These are phyloP conservation scores for Cytospora schulzeri DNA, from an alignment of 2,329 filamentous ascomycete genomes.

Conservation along the genomic window DNA sequence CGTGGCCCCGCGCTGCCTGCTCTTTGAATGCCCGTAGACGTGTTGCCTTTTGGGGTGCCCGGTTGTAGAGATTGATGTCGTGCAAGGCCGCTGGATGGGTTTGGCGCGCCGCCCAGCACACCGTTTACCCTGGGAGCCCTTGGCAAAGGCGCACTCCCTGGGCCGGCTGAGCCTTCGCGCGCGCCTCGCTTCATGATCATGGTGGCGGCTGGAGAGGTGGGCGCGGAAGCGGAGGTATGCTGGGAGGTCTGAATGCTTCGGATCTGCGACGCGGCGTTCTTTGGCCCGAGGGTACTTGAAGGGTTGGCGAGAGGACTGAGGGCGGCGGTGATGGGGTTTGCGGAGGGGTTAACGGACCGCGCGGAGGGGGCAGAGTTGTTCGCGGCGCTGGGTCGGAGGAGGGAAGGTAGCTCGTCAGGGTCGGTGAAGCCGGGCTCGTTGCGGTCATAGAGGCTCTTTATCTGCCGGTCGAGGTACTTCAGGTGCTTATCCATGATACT, in stretches of 20 bases:
- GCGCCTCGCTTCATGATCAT: slow-evolving; percentile 60
- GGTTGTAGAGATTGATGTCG: slow-evolving; percentile 65
- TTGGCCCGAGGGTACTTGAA: slow-evolving; percentile 45
- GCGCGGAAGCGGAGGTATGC: slow-evolving; percentile 57
- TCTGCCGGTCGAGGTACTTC: slow-evolving; percentile 62
- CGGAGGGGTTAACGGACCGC: slow-evolving; percentile 47
- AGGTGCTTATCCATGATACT: slow-evolving; percentile 63
- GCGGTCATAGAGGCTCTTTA: slow-evolving; percentile 63
- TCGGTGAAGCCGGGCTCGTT: slow-evolving; percentile 63
- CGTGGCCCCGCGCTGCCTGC: slow-evolving; percentile 64
- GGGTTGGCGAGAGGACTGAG: slow-evolving; percentile 43
- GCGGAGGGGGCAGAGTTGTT: slow-evolving; percentile 48
- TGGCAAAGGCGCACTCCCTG: slow-evolving; percentile 52
- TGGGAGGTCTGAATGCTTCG: slow-evolving; percentile 52
- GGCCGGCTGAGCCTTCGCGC: slow-evolving; percentile 61
- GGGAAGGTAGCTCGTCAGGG: slow-evolving; percentile 64
- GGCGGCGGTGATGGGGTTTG: slow-evolving; percentile 41
- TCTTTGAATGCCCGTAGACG: slow-evolving; percentile 35
- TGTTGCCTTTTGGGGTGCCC: slow-evolving; percentile 58
- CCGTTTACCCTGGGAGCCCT: slow-evolving; percentile 52
- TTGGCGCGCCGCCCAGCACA: slow-evolving; percentile 50
- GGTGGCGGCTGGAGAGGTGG: slow-evolving; percentile 61
- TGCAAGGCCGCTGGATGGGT: slow-evolving; percentile 60
- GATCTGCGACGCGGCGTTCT: slow-evolving; percentile 49
- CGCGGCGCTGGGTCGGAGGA: slow-evolving; percentile 60